Percentiles rank a stretch among this genome's conserved stretches.
phyloP scores from a whole-genome alignment of 495 filamentous ascomycete genomes.

The Penicillium ucsense region DNA sequence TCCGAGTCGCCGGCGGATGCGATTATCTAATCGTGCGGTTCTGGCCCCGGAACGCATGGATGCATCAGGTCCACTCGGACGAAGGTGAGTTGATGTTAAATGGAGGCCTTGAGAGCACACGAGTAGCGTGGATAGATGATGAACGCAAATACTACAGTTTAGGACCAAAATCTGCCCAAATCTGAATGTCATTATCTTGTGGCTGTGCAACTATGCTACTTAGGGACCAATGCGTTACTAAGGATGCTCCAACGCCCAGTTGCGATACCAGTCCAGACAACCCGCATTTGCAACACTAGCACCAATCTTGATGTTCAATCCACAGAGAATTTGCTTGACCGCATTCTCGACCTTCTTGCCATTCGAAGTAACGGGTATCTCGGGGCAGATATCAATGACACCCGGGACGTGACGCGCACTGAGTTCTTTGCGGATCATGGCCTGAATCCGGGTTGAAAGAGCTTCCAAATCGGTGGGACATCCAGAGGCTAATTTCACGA shows the following conservation, averaged over 20 bases:
- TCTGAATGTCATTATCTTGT: not conserved
- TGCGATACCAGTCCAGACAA: conserved; percentile 75
- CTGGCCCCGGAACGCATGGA: too few relatives aligned
- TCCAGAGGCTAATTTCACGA: conserved; percentile 56
- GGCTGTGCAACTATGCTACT: not conserved
- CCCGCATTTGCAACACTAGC: conserved; percentile 78
- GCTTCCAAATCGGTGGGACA: conserved; percentile 19
- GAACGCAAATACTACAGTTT: too few relatives aligned
- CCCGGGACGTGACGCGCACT: conserved; percentile 80
- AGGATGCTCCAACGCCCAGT: conserved; percentile 49
- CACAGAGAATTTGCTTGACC: conserved; percentile 89
- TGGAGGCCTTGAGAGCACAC: too few relatives aligned
- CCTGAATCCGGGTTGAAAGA: conserved; percentile 50
- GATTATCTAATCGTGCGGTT: conserved; percentile 12
- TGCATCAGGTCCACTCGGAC: too few relatives aligned
- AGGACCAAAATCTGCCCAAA: not conserved
- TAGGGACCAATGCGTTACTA: conserved; percentile 7
- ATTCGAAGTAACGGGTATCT: conserved; percentile 82
- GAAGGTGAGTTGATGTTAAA: too few relatives aligned
- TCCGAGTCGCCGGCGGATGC: conserved; percentile 2
- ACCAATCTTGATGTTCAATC: conserved; percentile 72
- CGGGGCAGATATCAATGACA: conserved; percentile 64
- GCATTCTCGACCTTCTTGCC: conserved; percentile 94
- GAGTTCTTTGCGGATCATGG: conserved; percentile 58
- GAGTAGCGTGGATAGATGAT: too few relatives aligned